Conservation (phyloP, 2,329 filamentous ascomycete genomes). For the Neopestalotiopsis rosae region DNA sequence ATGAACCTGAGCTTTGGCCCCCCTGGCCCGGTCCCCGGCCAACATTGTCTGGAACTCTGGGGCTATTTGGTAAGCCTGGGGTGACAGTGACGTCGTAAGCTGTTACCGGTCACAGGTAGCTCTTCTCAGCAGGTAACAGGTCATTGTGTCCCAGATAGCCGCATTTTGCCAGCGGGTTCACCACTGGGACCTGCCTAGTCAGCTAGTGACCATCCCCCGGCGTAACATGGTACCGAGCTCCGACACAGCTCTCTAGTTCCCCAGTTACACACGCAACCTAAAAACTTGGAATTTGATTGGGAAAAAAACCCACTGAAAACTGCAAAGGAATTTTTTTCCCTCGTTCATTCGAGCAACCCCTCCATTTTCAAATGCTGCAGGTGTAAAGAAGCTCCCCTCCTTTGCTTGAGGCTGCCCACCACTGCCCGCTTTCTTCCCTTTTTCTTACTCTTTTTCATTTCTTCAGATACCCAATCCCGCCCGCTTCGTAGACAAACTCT, state of each 20-base stretch:
- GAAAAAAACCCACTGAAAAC: constrained; percentile 15
- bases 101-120: not conserved
- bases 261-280: not conserved
- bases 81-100: not conserved
- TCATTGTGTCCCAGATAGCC: not conserved
- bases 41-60: not conserved
- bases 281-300: constrained; percentile 15
- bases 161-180: not conserved
- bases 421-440: not conserved
- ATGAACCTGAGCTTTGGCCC: not conserved
- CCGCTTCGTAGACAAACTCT: constrained; percentile 21
- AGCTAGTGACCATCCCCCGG: not conserved
- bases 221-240: constrained; percentile 15
- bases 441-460: constrained; percentile 18
- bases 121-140: not conserved
- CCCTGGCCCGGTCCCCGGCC: not conserved
- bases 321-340: constrained; percentile 18
- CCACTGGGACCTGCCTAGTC: not conserved
- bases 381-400: constrained; percentile 13
- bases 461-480: constrained; percentile 25
- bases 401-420: constrained; percentile 18
- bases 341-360: constrained; percentile 12
- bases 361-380: constrained; percentile 16
- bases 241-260: constrained; percentile 8
- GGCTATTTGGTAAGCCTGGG: not conserved